Evolutionary conservation across 2,329 filamentous ascomycete species (phyloP).

Genomic region (Aspergillus amoenus): DNA sequence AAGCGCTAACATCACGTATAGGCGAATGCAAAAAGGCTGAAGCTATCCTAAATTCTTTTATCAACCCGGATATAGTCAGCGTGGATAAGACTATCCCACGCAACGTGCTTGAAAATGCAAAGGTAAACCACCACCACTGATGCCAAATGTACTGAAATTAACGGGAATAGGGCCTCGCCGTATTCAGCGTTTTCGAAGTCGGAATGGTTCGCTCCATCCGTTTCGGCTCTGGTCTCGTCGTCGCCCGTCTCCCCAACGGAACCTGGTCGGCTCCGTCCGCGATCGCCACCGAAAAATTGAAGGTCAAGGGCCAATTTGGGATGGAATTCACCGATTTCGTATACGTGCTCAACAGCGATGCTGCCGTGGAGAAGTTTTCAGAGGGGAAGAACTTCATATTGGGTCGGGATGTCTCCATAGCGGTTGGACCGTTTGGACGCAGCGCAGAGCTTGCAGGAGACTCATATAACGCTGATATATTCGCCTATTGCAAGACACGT

Average conservation of each 20-base stretch:
- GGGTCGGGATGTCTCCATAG: slow-evolving; percentile 90
- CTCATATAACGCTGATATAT: slow-evolving; percentile 84
- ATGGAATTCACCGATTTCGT: slow-evolving; percentile 67
- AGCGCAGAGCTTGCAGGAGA: slow-evolving; percentile 92
- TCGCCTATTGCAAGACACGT: slow-evolving; percentile 96
- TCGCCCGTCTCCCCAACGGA: slow-evolving; percentile 46
- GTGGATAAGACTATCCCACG: slow-evolving; percentile 7
- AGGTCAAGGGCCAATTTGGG: slow-evolving; percentile 47
- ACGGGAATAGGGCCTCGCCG: slow-evolving; percentile 41
- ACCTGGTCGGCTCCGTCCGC: slow-evolving; percentile 50
- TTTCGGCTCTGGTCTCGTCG: slow-evolving; percentile 48
- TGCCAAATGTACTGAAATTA: background rate
- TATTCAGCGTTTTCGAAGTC: slow-evolving; percentile 46
- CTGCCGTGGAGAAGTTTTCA: slow-evolving; percentile 85
- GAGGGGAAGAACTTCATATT: slow-evolving; percentile 85
- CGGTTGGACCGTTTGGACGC: slow-evolving; percentile 87
- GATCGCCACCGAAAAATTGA: slow-evolving; percentile 43
- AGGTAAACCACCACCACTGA: background rate
- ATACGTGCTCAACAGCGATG: slow-evolving; percentile 88
- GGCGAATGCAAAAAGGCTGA: slow-evolving; percentile 14
- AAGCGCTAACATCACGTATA: background rate
- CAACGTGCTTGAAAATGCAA: slow-evolving; percentile 7
- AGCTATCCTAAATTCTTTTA: slow-evolving; percentile 8
- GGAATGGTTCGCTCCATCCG: slow-evolving; percentile 49
- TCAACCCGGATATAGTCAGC: slow-evolving; percentile 7